Evolutionary conservation across 192 early-diverging fungal species (phyloP).

Genomic region (Geranomyces variabilis): DNA sequence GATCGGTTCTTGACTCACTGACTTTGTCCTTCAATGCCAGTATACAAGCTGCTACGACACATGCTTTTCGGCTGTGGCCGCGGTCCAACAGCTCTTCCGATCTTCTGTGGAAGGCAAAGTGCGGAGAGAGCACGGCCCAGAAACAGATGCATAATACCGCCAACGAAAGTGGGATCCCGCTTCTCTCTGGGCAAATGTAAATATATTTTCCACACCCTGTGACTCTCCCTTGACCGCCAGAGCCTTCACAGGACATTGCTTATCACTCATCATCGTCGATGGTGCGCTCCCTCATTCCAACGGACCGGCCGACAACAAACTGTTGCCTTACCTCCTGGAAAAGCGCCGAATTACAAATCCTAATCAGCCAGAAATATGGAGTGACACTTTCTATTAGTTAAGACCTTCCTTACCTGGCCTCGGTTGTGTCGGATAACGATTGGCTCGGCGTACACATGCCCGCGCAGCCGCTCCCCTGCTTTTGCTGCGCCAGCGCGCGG

Average conservation of each 20-base stretch:
- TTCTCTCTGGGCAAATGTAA: too few relatives aligned
- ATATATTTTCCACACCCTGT: too few relatives aligned
- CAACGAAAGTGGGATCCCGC: too few relatives aligned
- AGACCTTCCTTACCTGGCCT: constrained; percentile 5
- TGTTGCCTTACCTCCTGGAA: constrained; percentile 39
- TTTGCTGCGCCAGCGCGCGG: constrained; percentile 7
- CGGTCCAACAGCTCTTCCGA: constrained; percentile 20
- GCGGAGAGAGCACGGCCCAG: constrained; percentile 17
- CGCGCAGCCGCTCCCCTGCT: constrained; percentile 17
- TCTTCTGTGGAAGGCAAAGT: constrained; percentile 25
- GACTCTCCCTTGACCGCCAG: too few relatives aligned
- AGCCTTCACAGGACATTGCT: too few relatives aligned
- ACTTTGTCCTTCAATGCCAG: background rate
- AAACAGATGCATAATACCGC: background rate
- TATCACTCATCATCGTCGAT: constrained; percentile 24
- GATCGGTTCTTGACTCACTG: background rate
- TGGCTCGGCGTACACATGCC: constrained; percentile 48
- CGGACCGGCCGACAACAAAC: constrained; percentile 41
- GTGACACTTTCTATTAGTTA: too few relatives aligned
- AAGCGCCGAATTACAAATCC: background rate
- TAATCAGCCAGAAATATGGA: background rate
- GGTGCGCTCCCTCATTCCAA: constrained; percentile 36
- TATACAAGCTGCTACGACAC: constrained; percentile 15
- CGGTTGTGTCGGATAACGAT: constrained; percentile 38
- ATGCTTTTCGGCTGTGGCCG: background rate